Base-by-base conservation (phyloP, 371 early-diverging fungal species). In the Rhizomucor pusillus region DNA sequence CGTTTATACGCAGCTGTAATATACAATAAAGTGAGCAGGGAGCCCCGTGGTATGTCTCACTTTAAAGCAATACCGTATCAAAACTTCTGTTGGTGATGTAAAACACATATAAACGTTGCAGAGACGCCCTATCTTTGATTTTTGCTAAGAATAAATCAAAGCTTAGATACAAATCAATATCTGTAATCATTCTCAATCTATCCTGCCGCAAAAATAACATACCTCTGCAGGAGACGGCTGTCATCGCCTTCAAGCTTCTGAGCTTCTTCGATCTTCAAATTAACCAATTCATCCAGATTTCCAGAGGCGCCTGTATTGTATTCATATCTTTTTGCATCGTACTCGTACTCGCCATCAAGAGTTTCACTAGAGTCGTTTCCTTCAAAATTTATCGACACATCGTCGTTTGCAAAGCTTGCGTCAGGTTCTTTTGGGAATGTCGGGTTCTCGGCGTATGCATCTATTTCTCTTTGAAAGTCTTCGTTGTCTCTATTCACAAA, bases 401-500 rank as follows among this genome's bases (percentile, higher is more conserved):
- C 60, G 6, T 53, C 49, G 7, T 45, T 18, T 16, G 50, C 33
- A 4, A 19, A 36, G n/a, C 35, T 43, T 33, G 48, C 24, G 10
- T 24, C 37, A 3, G 35, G 24, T 34, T 25, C 37, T 45, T 43
- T 57, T 40, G 25, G 36, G 13, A 1, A 34, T 47, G 24, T 19
- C 25, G 24, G 51, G 51, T 43, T 19, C 6, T 54, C 14, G 6
- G 48, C 43, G 29, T 53, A 50, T 1, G 36, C 41, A 10, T 62
- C 19, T n/a, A 72, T 59, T 25, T 70, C 70, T 49, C 63, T 49
- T 23, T 58, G 48, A 25, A 75, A 55, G 0, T 53, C 16, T 0
- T 47, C 49, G 36, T 68, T 67, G 41, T 75, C 76, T 47, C 46
- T 33, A 19, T 50, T 19, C 2, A 75, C 52, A 50, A 67, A 68